Conservation (phyloP, 1,284 basidiomycete genomes). For the Phylloboletellus chloephorus region DNA sequence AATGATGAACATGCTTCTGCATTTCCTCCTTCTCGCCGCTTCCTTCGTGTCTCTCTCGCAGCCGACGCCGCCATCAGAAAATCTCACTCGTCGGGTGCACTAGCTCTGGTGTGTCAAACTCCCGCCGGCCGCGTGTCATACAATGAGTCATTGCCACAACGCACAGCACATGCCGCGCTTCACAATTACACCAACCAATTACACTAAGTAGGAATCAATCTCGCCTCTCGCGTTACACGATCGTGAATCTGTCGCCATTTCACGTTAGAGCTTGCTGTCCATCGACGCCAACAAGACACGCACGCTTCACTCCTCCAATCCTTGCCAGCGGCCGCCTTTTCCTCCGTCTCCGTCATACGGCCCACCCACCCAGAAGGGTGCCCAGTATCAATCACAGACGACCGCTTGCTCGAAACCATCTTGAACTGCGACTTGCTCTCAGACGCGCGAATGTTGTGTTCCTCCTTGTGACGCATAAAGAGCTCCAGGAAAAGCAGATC, state of each 20-base stretch:
- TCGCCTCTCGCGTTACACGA: slow-evolving; percentile 12
- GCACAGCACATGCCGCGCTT: no score
- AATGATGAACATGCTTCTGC: no score
- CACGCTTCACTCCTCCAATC: slow-evolving; percentile 71
- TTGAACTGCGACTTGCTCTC: slow-evolving; percentile 64
- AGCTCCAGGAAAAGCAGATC: slow-evolving; percentile 34
- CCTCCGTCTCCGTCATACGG: slow-evolving; percentile 54
- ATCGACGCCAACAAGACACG: slow-evolving; percentile 11
- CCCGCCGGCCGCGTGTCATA: neutral
- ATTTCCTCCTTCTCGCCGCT: no score
- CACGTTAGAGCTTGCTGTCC: slow-evolving; percentile 1
- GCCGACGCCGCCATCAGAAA: neutral
- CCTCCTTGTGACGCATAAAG: slow-evolving; percentile 56
- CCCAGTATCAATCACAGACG: slow-evolving; percentile 61
- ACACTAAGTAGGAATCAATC: no score
- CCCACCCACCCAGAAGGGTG: slow-evolving; percentile 70
- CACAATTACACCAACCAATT: no score
- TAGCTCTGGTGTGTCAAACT: neutral
- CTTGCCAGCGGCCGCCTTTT: slow-evolving; percentile 42
- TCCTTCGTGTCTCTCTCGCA: neutral
- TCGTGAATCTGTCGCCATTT: slow-evolving; percentile 12
- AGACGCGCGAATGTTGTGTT: slow-evolving; percentile 37
- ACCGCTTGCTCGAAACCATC: slow-evolving; percentile 57
- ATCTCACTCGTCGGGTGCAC: no score
- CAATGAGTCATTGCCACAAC: no score